These are phyloP conservation scores for Coffea eugenioides DNA, from an alignment of 257 asterid species.

Conservation along the genomic window DNA sequence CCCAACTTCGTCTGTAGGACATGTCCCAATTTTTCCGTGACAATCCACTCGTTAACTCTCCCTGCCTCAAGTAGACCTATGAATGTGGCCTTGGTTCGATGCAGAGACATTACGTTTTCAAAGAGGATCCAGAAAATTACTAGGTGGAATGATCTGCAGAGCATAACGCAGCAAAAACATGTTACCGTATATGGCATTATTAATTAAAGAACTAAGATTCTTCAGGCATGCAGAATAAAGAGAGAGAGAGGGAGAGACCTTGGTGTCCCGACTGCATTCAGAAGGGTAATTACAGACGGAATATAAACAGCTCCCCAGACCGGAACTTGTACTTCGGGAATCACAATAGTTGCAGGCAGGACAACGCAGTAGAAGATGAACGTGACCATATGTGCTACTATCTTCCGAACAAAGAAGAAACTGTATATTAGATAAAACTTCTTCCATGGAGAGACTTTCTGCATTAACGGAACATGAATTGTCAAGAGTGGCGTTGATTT, in stretches of 20 bases:
- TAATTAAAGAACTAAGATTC: not conserved
- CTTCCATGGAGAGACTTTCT: conserved; percentile 35
- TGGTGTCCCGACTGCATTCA: conserved; percentile 32
- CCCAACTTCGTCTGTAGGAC: conserved; percentile 21
- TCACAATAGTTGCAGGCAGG: conserved; percentile 23
- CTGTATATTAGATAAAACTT: conserved; percentile 30
- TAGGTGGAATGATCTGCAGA: conserved; percentile 27
- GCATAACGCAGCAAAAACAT: not conserved
- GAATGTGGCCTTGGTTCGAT: conserved; percentile 34
- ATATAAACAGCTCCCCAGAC: conserved; percentile 29
- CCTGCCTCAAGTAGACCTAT: conserved; percentile 26
- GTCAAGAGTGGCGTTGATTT: not conserved
- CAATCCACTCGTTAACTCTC: conserved; percentile 35
- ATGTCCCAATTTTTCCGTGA: conserved; percentile 34
- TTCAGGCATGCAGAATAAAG: not conserved
- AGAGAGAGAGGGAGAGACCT: conserved; percentile 13
- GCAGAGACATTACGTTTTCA: conserved; percentile 36
- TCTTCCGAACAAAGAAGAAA: conserved; percentile 31
- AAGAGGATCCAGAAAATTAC: conserved; percentile 26
- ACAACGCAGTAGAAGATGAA: conserved; percentile 29
- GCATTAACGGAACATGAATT: not conserved
- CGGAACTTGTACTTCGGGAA: conserved; percentile 31
- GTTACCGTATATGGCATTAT: not conserved
- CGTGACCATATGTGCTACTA: conserved; percentile 28
- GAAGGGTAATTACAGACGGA: conserved; percentile 26